phyloP scores from a whole-genome alignment of 768 basidiomycete species.

The Mycena crocata region DNA sequence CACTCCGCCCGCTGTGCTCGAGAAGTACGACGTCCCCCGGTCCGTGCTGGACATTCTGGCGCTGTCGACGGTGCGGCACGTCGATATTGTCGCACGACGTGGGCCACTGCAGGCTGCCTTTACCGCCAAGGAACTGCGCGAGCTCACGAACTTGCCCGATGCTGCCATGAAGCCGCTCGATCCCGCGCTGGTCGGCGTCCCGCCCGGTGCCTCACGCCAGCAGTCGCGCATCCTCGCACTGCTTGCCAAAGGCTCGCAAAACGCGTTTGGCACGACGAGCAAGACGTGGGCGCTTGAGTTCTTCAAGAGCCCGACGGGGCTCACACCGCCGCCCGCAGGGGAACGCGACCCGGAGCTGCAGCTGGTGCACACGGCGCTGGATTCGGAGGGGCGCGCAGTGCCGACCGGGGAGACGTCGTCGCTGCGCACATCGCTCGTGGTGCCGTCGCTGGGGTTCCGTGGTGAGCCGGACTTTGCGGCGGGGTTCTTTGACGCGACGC shows the following conservation, averaged over 20 bases:
- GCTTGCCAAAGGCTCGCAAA: conserved; percentile 71
- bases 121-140: conserved; percentile 92
- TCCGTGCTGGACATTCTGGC: conserved; percentile 76
- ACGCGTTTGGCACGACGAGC: conserved; percentile 56
- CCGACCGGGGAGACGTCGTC: conserved; percentile 66
- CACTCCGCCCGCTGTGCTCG: conserved; percentile 70
- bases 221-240: conserved; percentile 76
- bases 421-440: conserved; percentile 77
- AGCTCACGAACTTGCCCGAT: conserved; percentile 76
- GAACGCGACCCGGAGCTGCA: conserved; percentile 53
- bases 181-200: conserved; percentile 53
- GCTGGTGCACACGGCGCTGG: conserved; percentile 71
- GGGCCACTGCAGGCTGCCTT: conserved; percentile 92
- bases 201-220: conserved; percentile 63
- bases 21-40: conserved; percentile 82
- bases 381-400: conserved; percentile 60
- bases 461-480: conserved; percentile 70
- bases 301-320: conserved; percentile 74
- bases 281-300: conserved; percentile 89
- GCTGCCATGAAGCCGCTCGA: conserved; percentile 76
- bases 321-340: conserved; percentile 43
- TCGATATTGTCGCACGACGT: conserved; percentile 87
- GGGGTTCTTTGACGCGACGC: conserved; percentile 68
- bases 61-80: conserved; percentile 72
- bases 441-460: conserved; percentile 91